These are phyloP conservation scores for Hypoxylon fuscum DNA, from an alignment of 495 filamentous ascomycete species.

Conservation along the genomic window DNA sequence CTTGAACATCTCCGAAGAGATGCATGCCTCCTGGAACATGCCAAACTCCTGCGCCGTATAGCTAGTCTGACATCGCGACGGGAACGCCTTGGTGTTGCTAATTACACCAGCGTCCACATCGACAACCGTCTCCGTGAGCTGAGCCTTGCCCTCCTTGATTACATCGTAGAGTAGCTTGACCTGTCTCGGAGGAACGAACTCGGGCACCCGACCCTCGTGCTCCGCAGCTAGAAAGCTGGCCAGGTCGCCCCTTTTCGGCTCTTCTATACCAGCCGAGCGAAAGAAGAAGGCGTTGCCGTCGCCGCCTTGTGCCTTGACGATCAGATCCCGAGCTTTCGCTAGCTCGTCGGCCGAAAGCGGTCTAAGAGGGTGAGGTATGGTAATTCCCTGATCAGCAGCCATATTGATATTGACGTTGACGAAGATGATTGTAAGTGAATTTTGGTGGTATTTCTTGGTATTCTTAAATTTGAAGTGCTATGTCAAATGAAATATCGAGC, in stretches of 20 bases:
- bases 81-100: constrained; percentile 62
- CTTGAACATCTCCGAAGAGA: constrained; percentile 68
- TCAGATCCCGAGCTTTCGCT: constrained; percentile 45
- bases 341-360: constrained; percentile 69
- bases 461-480: neutral
- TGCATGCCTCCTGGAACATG: constrained; percentile 67
- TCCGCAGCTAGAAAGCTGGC: constrained; percentile 56
- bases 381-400: constrained; percentile 23
- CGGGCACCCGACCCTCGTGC: constrained; percentile 51
- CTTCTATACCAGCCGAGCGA: constrained; percentile 69
- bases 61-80: constrained; percentile 67
- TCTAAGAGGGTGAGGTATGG: constrained; percentile 64
- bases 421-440: no score
- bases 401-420: constrained; percentile 27
- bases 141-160: constrained; percentile 64
- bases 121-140: constrained; percentile 70
- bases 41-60: constrained; percentile 70
- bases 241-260: constrained; percentile 68
- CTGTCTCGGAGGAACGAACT: constrained; percentile 63
- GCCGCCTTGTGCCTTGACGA: constrained; percentile 39
- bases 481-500: no score
- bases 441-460: neutral
- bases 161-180: constrained; percentile 75
- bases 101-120: constrained; percentile 62
- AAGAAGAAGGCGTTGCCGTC: constrained; percentile 59